A percentile compares a stretch with the other conserved stretches of the same genome.
These are phyloP conservation scores for Microdochium bolleyi DNA, from an alignment of 2,329 filamentous ascomycete genomes.

Conservation along the genomic window DNA sequence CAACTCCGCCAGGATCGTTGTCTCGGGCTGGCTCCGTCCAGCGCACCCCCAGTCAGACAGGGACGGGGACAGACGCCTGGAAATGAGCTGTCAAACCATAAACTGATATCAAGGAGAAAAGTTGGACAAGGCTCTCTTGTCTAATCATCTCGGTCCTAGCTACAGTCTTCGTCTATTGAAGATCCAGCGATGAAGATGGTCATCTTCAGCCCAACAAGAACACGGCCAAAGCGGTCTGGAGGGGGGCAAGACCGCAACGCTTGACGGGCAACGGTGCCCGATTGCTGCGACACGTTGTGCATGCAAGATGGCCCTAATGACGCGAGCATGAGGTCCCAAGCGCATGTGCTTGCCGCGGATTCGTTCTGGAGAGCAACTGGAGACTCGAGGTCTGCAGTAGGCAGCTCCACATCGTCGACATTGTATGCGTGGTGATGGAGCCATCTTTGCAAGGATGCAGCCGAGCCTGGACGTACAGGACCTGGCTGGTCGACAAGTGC, in stretches of 20 bases:
- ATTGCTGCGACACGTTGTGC: neutral
- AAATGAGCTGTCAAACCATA: neutral
- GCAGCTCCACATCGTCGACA: neutral
- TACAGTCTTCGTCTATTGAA: too few relatives aligned
- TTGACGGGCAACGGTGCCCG: neutral
- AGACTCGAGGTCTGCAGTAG: neutral
- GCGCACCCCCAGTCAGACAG: neutral
- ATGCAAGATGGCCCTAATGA: neutral
- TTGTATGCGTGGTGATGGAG: neutral
- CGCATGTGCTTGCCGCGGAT: neutral
- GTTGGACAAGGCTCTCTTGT: neutral
- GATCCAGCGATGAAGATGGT: too few relatives aligned
- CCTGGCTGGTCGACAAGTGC: too few relatives aligned
- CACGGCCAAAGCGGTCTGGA: too few relatives aligned
- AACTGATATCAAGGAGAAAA: neutral
- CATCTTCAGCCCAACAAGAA: too few relatives aligned
- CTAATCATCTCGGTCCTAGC: neutral
- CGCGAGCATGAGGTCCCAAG: neutral
- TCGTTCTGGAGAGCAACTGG: neutral
- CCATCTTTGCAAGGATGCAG: too few relatives aligned
- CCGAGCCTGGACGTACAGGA: too few relatives aligned
- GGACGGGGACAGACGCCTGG: neutral
- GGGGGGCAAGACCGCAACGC: neutral
- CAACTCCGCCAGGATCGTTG: neutral
- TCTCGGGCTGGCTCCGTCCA: neutral